These are phyloP conservation scores for Phytopythium montanum DNA, from an alignment of 352 stramenopile genomes.

Conservation along the genomic window DNA sequence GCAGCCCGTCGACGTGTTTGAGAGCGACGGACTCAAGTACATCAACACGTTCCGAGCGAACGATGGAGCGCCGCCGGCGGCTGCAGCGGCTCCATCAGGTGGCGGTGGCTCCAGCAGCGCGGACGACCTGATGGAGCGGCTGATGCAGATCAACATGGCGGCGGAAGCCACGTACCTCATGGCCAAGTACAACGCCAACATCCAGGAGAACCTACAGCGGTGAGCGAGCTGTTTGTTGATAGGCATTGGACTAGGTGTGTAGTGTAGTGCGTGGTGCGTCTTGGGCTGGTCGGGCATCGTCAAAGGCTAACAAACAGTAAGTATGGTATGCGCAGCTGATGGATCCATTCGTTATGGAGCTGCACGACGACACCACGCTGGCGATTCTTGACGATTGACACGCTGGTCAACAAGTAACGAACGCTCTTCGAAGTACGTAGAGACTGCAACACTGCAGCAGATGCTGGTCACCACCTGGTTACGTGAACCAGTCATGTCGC, in stretches of 20 bases:
- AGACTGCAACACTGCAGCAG: too few relatives aligned
- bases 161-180: constrained; percentile 68
- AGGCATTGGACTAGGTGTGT: not conserved
- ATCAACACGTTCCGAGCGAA: constrained; percentile 51
- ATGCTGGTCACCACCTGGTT: too few relatives aligned
- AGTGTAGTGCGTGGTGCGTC: not conserved
- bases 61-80: not conserved
- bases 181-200: constrained; percentile 65
- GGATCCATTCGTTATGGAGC: not conserved
- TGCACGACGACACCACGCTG: not conserved
- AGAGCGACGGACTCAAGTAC: constrained; percentile 63
- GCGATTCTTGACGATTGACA: not conserved
- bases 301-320: not conserved
- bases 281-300: not conserved
- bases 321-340: not conserved
- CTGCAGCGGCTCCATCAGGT: not conserved
- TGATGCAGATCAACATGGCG: constrained; percentile 64
- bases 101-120: constrained; percentile 20
- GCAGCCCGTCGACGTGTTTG: constrained; percentile 29
- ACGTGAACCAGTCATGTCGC: too few relatives aligned
- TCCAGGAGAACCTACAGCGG: constrained; percentile 21
- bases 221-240: not conserved
- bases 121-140: constrained; percentile 51
- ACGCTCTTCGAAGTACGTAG: too few relatives aligned
- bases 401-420: not conserved